phyloP scores from a whole-genome alignment of 2,329 filamentous ascomycete genomes.

The Annulohypoxylon truncatum region DNA sequence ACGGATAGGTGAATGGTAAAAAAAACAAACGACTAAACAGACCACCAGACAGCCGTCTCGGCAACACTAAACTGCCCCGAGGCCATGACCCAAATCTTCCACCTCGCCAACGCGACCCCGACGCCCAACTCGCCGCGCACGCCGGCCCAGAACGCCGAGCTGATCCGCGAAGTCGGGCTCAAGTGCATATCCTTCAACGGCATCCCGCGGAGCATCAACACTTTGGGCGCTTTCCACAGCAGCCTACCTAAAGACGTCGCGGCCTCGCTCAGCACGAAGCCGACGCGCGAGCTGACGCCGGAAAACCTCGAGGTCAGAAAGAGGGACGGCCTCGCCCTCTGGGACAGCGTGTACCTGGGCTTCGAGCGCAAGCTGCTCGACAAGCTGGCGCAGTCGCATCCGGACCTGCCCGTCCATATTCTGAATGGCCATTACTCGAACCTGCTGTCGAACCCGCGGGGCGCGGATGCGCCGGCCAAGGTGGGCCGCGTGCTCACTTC shows the following conservation, averaged over 20 bases:
- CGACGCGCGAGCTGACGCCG: constrained; percentile 65
- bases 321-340: constrained; percentile 72
- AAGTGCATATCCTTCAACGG: constrained; percentile 86
- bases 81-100: constrained; percentile 73
- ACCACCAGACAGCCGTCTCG: constrained; percentile 76
- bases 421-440: constrained; percentile 79
- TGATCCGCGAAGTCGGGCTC: constrained; percentile 79
- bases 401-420: constrained; percentile 85
- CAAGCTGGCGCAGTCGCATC: constrained; percentile 80
- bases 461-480: constrained; percentile 54
- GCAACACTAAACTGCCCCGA: constrained; percentile 90
- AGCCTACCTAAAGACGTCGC: constrained; percentile 69
- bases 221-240: constrained; percentile 76
- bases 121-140: constrained; percentile 38
- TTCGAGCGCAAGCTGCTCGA: constrained; percentile 77
- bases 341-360: constrained; percentile 81
- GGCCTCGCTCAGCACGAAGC: constrained; percentile 63
- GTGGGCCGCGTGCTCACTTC: constrained; percentile 79
- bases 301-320: constrained; percentile 66
- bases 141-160: constrained; percentile 68
- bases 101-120: constrained; percentile 56
- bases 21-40: not conserved
- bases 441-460: constrained; percentile 75
- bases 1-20: constrained; percentile 5
- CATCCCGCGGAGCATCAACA: constrained; percentile 87